A percentile compares a stretch with the other conserved stretches of the same genome.
Conservation (phyloP, 2,329 filamentous ascomycete species). For the Phyllosticta citrichinensis region DNA sequence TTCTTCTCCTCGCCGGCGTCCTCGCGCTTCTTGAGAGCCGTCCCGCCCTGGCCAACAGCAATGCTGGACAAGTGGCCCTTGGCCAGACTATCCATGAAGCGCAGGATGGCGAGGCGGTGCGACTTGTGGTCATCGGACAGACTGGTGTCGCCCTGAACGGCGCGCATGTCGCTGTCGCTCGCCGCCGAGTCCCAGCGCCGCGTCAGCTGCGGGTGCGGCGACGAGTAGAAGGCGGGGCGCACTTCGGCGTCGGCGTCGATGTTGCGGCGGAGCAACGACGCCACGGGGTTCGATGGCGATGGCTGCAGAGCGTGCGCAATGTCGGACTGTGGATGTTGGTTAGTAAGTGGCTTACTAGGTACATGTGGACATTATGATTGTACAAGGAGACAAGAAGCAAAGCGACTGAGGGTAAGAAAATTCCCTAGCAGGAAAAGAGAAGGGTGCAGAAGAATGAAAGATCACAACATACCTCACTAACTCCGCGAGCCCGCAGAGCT, state of each 20-base stretch:
- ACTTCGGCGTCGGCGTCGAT: conserved; percentile 26
- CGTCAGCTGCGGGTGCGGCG: conserved; percentile 14
- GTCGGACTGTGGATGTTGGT: neutral
- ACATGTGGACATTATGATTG: neutral
- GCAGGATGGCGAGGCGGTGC: neutral
- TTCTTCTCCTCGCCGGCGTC: neutral
- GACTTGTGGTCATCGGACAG: neutral
- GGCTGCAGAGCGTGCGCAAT: neutral
- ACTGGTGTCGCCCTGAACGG: conserved; percentile 17
- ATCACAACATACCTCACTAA: conserved; percentile 17
- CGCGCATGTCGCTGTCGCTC: neutral
- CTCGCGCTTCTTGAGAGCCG: neutral
- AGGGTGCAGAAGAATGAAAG: neutral
- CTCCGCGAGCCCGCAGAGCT: conserved; percentile 12
- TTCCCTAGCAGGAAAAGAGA: too few relatives aligned
- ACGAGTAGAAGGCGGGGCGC: conserved; percentile 24
- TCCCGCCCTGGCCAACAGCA: neutral
- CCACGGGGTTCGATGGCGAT: neutral
- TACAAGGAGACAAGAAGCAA: neutral
- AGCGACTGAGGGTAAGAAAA: neutral
- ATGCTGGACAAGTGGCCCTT: neutral
- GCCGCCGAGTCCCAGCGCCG: neutral
- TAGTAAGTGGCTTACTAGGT: neutral
- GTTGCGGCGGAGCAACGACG: conserved; percentile 15
- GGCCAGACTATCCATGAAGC: neutral